Evolutionary conservation across 192 early-diverging fungal species (phyloP).

Genomic region (Pilobolus umbonatus): DNA sequence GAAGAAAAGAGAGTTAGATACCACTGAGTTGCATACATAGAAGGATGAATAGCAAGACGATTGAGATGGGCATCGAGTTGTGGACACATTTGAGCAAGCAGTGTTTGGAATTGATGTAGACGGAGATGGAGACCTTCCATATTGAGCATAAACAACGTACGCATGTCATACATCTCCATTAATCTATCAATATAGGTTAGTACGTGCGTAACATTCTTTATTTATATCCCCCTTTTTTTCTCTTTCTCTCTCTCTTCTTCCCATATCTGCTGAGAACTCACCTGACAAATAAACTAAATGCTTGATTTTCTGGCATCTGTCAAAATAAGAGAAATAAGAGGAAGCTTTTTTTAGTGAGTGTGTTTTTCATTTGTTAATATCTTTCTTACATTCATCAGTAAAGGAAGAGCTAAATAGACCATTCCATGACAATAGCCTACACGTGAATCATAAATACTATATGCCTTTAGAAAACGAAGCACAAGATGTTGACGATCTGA

Average conservation of each 20-base stretch:
- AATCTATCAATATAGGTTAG: conserved; percentile 33
- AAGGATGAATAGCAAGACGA: conserved; percentile 64
- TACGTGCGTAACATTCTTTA: background rate
- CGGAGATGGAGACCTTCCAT: conserved; percentile 91
- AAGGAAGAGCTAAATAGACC: conserved; percentile 82
- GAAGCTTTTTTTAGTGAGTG: background rate
- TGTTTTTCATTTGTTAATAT: background rate
- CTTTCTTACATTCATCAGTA: conserved; percentile 75
- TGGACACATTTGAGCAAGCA: conserved; percentile 73
- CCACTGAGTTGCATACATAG: conserved; percentile 97
- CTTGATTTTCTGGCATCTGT: conserved; percentile 87
- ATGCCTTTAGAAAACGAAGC: conserved; percentile 85
- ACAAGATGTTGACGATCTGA: no score
- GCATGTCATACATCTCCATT: conserved; percentile 89
- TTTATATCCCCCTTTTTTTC: background rate
- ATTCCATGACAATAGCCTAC: conserved; percentile 96
- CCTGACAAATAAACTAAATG: conserved; percentile 85
- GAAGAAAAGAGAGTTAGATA: conserved; percentile 93
- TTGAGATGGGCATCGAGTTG: conserved; percentile 71
- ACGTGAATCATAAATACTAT: conserved; percentile 84
- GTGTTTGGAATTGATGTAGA: conserved; percentile 77
- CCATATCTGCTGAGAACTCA: no score
- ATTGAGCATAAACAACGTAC: conserved; percentile 85
- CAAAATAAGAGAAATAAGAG: background rate
- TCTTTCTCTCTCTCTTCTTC: background rate